These are phyloP conservation scores for Ogataea pignaliae DNA, from an alignment of 805 yeast species.

Conservation along the genomic window DNA sequence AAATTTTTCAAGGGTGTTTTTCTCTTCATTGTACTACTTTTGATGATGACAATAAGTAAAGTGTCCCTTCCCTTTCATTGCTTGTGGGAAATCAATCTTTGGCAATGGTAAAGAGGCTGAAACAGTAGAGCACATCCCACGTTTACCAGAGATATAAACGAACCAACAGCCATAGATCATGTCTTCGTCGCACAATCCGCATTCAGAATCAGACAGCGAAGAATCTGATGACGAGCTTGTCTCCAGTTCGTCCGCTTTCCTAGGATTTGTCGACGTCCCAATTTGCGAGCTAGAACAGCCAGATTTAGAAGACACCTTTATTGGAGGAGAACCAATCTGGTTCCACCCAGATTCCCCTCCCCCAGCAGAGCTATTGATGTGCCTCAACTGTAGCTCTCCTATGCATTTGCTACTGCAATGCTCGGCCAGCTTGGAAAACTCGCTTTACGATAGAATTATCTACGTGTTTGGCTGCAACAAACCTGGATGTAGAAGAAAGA, in stretches of 20 bases:
- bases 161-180: neutral
- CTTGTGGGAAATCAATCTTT: no score
- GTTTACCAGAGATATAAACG: no score
- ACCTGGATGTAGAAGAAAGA: conserved; percentile 58
- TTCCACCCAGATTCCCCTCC: conserved; percentile 58
- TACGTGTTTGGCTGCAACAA: conserved; percentile 75
- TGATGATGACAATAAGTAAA: no score
- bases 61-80: no score
- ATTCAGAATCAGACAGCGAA: conserved; percentile 10
- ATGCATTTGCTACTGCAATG: conserved; percentile 76
- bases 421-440: conserved; percentile 68
- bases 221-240: conserved; percentile 4
- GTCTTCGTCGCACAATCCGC: conserved; percentile 9
- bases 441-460: conserved; percentile 72
- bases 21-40: no score
- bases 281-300: conserved; percentile 44
- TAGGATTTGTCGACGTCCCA: conserved; percentile 67
- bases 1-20: no score
- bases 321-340: conserved; percentile 82
- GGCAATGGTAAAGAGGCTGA: no score
- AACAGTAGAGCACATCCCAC: no score
- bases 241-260: conserved; percentile 34
- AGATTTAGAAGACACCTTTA: conserved; percentile 60
- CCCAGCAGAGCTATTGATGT: conserved; percentile 43
- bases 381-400: conserved; percentile 59